Conservation (phyloP, 1,284 basidiomycete species). For the Rugiboletus extremiorientalis region DNA sequence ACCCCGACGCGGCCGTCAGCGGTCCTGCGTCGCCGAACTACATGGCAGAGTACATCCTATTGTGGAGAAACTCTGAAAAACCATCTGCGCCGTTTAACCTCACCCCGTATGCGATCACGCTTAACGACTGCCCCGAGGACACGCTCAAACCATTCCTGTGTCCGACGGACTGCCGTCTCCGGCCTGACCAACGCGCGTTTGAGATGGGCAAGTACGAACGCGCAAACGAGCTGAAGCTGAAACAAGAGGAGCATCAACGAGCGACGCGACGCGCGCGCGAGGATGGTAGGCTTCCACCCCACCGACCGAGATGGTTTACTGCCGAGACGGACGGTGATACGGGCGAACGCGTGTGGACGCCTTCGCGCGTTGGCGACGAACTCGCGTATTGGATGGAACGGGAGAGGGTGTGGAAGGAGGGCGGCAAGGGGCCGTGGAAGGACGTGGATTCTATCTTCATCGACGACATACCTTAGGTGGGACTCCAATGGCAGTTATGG, state of each 20-base stretch:
- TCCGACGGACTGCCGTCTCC: constrained; percentile 91
- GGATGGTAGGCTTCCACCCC: constrained; percentile 68
- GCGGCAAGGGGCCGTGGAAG: constrained; percentile 51
- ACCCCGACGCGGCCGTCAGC: constrained; percentile 68
- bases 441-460: constrained; percentile 83
- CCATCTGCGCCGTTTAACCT: constrained; percentile 88
- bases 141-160: constrained; percentile 74
- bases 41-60: constrained; percentile 68
- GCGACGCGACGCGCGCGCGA: constrained; percentile 77
- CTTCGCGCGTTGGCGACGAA: constrained; percentile 50
- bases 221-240: constrained; percentile 85
- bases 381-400: constrained; percentile 87
- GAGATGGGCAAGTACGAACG: constrained; percentile 90
- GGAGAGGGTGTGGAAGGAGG: constrained; percentile 58
- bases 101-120: constrained; percentile 91
- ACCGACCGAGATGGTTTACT: constrained; percentile 84
- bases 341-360: constrained; percentile 84
- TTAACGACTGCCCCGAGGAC: constrained; percentile 78
- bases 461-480: constrained; percentile 41
- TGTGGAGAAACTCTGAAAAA: constrained; percentile 95
- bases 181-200: constrained; percentile 95
- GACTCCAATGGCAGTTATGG: too few relatives aligned
- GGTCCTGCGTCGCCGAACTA: constrained; percentile 47
- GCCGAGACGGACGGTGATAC: constrained; percentile 81
- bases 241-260: constrained; percentile 89